Percentiles rank a stretch among this genome's conserved stretches.
Evolutionary conservation across 331 rosid genomes (phyloP).

Genomic region (Malus hybrid): DNA sequence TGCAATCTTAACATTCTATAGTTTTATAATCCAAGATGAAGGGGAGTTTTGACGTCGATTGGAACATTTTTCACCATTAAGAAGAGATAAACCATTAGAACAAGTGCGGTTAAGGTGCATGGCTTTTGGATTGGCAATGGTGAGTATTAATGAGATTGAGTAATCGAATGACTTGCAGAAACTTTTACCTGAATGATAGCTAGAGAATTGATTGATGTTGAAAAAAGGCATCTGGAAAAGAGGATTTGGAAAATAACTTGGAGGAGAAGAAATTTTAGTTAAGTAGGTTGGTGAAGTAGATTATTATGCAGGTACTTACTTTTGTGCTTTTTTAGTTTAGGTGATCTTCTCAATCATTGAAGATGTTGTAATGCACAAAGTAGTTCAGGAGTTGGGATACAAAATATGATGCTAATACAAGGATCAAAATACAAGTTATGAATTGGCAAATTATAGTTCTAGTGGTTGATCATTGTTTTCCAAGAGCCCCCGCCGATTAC

Average conservation of each 20-base stretch:
- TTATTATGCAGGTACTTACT: not conserved
- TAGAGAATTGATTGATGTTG: not conserved
- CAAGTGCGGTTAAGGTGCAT: no score
- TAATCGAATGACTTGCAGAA: not conserved
- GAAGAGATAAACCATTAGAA: no score
- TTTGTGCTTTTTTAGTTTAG: slow-evolving; percentile 1
- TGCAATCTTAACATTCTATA: no score
- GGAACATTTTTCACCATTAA: no score
- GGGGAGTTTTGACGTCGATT: no score
- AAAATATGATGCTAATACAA: not conserved
- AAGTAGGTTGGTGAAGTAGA: not conserved
- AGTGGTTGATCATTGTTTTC: no score
- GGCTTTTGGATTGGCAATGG: not conserved
- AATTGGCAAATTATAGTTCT: no score
- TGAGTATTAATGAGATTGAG: not conserved
- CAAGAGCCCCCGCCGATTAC: no score
- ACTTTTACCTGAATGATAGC: not conserved
- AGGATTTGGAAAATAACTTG: not conserved
- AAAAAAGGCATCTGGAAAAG: not conserved
- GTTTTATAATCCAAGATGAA: no score
- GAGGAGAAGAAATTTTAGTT: not conserved
- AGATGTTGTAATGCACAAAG: not conserved
- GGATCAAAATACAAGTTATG: not conserved
- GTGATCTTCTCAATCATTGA: slow-evolving; percentile 1
- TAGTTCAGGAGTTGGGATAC: not conserved